These are phyloP conservation scores for Agaricus blazei DNA, from an alignment of 768 basidiomycete species.

Conservation along the genomic window DNA sequence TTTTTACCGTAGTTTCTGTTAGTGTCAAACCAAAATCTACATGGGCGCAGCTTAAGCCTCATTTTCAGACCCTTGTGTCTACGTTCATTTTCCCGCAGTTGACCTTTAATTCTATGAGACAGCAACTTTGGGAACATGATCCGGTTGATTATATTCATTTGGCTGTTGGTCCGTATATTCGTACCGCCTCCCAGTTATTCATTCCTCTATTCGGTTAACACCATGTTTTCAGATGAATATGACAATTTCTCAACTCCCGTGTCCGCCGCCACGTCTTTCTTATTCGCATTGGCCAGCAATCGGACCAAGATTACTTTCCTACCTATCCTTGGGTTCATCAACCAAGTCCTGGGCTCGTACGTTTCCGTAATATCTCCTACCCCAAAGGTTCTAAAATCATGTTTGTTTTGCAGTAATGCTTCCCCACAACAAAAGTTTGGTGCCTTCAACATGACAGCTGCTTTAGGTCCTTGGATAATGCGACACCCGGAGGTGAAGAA, in stretches of 20 bases:
- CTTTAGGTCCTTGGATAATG: constrained; percentile 76
- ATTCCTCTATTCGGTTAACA: background rate
- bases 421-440: constrained; percentile 70
- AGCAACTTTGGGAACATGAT: constrained; percentile 74
- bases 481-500: constrained; percentile 75
- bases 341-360: constrained; percentile 63
- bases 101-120: constrained; percentile 64
- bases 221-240: constrained; percentile 58
- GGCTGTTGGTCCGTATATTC: constrained; percentile 51
- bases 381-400: background rate
- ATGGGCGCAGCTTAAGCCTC: constrained; percentile 83
- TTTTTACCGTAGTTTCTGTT: background rate
- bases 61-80: constrained; percentile 72
- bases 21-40: constrained; percentile 94
- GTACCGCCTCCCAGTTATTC: background rate
- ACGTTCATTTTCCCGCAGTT: constrained; percentile 84
- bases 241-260: constrained; percentile 75
- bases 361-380: constrained; percentile 19
- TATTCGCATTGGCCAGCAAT: constrained; percentile 71
- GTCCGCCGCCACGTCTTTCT: constrained; percentile 74
- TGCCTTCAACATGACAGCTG: constrained; percentile 77
- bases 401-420: constrained; percentile 25
- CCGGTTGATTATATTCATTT: constrained; percentile 79
- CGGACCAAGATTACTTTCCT: constrained; percentile 80
- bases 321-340: constrained; percentile 75